Conservation (phyloP, 1,284 basidiomycete species). For the Ceratobasidium sp. region DNA sequence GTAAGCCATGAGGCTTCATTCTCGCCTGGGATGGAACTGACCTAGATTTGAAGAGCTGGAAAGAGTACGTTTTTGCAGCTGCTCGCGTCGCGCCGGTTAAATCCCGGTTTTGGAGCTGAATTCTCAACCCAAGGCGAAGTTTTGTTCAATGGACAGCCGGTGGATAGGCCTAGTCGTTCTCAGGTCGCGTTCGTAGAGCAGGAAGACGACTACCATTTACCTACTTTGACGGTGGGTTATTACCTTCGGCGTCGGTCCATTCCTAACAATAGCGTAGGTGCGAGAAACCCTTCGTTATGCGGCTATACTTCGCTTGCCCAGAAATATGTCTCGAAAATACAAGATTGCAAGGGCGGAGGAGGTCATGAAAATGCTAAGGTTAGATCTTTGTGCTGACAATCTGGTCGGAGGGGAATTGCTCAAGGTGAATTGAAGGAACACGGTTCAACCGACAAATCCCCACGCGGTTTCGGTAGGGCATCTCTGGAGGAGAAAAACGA, state of each 20-base stretch:
- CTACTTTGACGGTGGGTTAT: constrained; percentile 60
- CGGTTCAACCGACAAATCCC: too few species aligned
- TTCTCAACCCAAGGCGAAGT: constrained; percentile 57
- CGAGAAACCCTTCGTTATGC: constrained; percentile 65
- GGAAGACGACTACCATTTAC: constrained; percentile 64
- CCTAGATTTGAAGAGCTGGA: constrained; percentile 57
- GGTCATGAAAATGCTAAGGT: constrained; percentile 62
- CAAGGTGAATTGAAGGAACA: constrained; percentile 52
- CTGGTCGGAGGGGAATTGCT: constrained; percentile 65
- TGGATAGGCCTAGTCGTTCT: constrained; percentile 53
- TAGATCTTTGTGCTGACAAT: constrained; percentile 65
- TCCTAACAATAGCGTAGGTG: constrained; percentile 44
- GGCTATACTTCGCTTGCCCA: constrained; percentile 62
- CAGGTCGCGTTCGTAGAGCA: constrained; percentile 66
- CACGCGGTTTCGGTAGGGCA: constrained; percentile 55
- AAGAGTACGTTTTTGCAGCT: constrained; percentile 64
- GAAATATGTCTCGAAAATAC: constrained; percentile 58
- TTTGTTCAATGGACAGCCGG: constrained; percentile 56
- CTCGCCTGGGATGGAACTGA: not conserved
- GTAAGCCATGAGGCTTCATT: constrained; percentile 1
- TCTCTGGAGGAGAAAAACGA: constrained; percentile 67
- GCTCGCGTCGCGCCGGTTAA: constrained; percentile 58
- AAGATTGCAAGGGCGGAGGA: constrained; percentile 64
- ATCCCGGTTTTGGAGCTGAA: constrained; percentile 55
- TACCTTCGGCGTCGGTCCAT: constrained; percentile 46